Percentiles rank a stretch among this genome's conserved stretches.
Evolutionary conservation across 2,329 filamentous ascomycete species (phyloP).

Genomic region (Celoporthe dispersa): DNA sequence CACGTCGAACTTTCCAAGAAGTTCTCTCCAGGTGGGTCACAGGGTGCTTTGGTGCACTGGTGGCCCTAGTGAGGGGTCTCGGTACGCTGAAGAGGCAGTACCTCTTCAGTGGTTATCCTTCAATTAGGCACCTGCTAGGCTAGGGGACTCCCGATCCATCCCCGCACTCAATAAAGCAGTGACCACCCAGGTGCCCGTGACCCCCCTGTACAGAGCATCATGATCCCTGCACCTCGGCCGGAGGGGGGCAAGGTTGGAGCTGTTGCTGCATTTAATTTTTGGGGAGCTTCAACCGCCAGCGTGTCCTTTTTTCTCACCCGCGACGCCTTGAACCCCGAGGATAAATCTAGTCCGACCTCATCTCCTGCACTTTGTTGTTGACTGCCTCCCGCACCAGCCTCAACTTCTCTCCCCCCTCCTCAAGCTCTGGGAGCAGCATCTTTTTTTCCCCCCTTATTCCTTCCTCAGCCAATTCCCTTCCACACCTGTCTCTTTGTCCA

Average conservation of each 20-base stretch:
- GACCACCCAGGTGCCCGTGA: constrained; percentile 21
- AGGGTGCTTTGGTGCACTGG: not conserved
- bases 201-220: constrained; percentile 13
- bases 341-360: constrained; percentile 27
- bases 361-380: constrained; percentile 9
- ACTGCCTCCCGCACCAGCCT: constrained; percentile 11
- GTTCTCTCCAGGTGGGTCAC: constrained; percentile 17
- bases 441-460: constrained; percentile 30
- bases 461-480: constrained; percentile 36
- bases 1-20: constrained; percentile 28
- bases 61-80: constrained; percentile 18
- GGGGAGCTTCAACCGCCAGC: constrained; percentile 25
- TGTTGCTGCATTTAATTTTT: constrained; percentile 22
- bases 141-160: constrained; percentile 11
- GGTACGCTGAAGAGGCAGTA: constrained; percentile 18
- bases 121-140: not conserved
- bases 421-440: constrained; percentile 44
- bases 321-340: constrained; percentile 15
- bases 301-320: constrained; percentile 26
- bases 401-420: constrained; percentile 36
- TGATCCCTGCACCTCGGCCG: constrained; percentile 21
- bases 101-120: not conserved
- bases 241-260: constrained; percentile 17
- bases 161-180: constrained; percentile 25
- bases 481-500: constrained; percentile 33